Conservation (phyloP, 1,139 yeast genomes). For the Sugiyamaella pinicola region DNA sequence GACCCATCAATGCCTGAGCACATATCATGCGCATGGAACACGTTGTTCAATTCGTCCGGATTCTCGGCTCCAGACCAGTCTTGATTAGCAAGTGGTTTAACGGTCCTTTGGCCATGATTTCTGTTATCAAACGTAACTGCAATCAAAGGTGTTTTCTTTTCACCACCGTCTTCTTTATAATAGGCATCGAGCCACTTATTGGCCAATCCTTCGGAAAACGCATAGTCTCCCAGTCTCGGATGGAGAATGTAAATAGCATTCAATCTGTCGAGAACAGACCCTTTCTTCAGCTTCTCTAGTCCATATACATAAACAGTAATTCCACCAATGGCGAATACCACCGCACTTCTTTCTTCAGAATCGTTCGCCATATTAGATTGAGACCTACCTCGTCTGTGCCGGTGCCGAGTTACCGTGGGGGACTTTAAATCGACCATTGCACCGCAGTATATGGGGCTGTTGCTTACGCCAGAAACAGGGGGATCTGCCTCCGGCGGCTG, state of each 20-base stretch:
- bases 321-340: constrained; percentile 31
- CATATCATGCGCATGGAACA: constrained; percentile 58
- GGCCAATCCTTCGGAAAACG: constrained; percentile 29
- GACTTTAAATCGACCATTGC: too few relatives aligned
- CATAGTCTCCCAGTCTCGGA: constrained; percentile 32
- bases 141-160: constrained; percentile 33
- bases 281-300: constrained; percentile 23
- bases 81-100: constrained; percentile 45
- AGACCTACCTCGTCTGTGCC: too few relatives aligned
- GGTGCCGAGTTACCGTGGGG: too few relatives aligned
- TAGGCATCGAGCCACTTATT: constrained; percentile 28
- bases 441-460: background rate
- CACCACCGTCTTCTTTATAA: background rate
- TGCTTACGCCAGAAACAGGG: too few relatives aligned
- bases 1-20: constrained; percentile 54
- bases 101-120: constrained; percentile 59
- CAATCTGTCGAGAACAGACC: constrained; percentile 23
- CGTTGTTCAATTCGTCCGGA: constrained; percentile 37
- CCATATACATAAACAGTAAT: constrained; percentile 36
- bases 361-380: too few relatives aligned
- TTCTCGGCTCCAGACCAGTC: constrained; percentile 49
- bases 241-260: constrained; percentile 35
- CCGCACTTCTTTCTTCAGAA: too few relatives aligned
- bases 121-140: constrained; percentile 60
- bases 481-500: background rate